A percentile compares a stretch with the other conserved stretches of the same genome.
phyloP scores from a whole-genome alignment of 345 rosid genomes.

The Bretschneidera sinensis region DNA sequence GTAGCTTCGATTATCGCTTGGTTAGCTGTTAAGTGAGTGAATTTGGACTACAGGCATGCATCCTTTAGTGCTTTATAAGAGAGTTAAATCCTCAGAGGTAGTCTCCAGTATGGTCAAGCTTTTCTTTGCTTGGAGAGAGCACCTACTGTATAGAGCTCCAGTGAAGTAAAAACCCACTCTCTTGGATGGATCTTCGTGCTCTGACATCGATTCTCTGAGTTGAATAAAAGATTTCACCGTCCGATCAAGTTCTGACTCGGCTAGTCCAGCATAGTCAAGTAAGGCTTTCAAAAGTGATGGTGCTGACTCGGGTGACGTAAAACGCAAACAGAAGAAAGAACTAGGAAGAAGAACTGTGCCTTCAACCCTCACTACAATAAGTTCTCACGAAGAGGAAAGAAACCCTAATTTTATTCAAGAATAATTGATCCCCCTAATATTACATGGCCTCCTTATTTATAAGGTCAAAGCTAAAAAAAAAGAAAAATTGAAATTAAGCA shows the following conservation, averaged over 20 bases:
- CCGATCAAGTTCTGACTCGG: constrained; percentile 49
- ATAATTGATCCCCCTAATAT: too few species aligned
- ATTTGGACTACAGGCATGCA: constrained; percentile 82
- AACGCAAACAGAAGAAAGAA: too few species aligned
- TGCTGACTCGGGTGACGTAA: constrained; percentile 41
- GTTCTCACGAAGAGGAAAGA: too few species aligned
- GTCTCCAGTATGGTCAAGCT: constrained; percentile 20
- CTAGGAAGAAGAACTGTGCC: too few species aligned
- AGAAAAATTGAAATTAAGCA: too few species aligned
- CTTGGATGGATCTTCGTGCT: constrained; percentile 63
- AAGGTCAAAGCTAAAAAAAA: too few species aligned
- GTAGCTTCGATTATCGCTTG: constrained; percentile 94
- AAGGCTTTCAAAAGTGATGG: constrained; percentile 48
- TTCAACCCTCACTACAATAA: too few species aligned
- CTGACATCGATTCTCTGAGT: constrained; percentile 51
- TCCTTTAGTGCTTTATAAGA: constrained; percentile 79
- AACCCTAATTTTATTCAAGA: too few species aligned
- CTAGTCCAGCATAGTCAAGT: constrained; percentile 55
- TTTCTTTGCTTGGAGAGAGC: constrained; percentile 28
- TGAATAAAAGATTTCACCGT: constrained; percentile 46
- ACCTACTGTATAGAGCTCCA: constrained; percentile 50
- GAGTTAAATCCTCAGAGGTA: constrained; percentile 50
- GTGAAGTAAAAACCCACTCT: constrained; percentile 71
- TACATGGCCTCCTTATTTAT: too few species aligned
- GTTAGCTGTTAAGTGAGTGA: constrained; percentile 89